Base-by-base conservation (phyloP, 2,329 filamentous ascomycete species). In the Phyllosticta capitalensis region DNA sequence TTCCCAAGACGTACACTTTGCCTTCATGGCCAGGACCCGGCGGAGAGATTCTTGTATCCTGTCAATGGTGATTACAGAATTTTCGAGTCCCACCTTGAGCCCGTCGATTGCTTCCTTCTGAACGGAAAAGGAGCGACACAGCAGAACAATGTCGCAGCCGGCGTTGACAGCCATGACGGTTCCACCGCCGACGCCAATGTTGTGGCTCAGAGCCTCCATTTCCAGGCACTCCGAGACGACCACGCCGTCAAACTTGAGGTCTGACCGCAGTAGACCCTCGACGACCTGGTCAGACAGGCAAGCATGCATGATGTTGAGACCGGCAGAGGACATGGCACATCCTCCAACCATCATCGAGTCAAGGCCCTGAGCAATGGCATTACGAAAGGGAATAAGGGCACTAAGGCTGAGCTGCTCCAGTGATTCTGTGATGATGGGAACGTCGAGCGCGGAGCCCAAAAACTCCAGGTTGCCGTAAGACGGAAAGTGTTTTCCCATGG, bases 111-210 rank as follows among this genome's bases (percentile, higher is more conserved):
- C 92, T 73, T 97, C 92, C 64, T 94, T 84, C 71, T 97, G 92
- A 20, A 92, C 87, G 45, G 89, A 85, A 66, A 91, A 95, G 5
- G 90, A 91, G 52, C 91, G 86, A 67, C 92, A 97, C 1, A 96
- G 82, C 5, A 96, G 81, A 5, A 96, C 85, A 57, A 97, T 78
- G 71, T 99, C 94, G 69, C 94, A 97, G 14, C 94, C 94, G 30
- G 94, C 92, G 71, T 96, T 94, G 55, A 96, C 89, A 3, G 94
- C 94, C 91, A 96, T 96, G 66, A 97, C 90, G 0, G 92, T 96
- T 12, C 94, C 94, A 49, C 94, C 92, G 65, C 92, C 91, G 19
- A 99, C 91, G n/a, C 92, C 92, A 55, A 97, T 94, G 67, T 96
- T 95, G 69, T 95, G 90, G 64, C 90, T 94, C 9, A 97, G 81